Base-by-base conservation (phyloP, 768 basidiomycete species). In the Mycena floridula region DNA sequence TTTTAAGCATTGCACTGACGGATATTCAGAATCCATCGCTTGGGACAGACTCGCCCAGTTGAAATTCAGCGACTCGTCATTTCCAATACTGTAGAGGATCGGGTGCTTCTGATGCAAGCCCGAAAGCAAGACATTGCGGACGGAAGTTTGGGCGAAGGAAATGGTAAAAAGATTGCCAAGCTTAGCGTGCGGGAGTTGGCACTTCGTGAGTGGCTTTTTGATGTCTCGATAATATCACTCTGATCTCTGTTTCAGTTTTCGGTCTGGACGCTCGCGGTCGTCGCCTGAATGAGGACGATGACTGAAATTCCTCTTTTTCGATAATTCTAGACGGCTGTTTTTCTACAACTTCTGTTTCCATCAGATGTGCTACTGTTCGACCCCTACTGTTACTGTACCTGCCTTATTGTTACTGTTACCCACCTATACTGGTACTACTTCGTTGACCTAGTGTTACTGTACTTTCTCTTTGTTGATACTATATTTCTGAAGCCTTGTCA, bases 91-190 rank as follows among this genome's bases (percentile, higher is more conserved):
- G 77, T 83, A 25, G 86, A 88, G 54, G 79, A 86, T 53, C 69
- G 85, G n/a, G 78, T 89, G 25, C 65, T 85, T 22, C 66, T 66
- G 0, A 62, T 88, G 48, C 84, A 85, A 51, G 70, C 76, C 32
- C 67, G 77, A 45, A 84, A 84, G 74, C 70, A 78, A 70, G 63
- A 60, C 23, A 68, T 82, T 9, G 77, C 81, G 7, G 79, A 82
- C 54, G 76, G 77, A 7, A 71, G 72, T 47, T 64, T 84, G 28
- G 81, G 82, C 5, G 82, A 84, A 62, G 80, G 81, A 8, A 63
- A 55, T 3, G 80, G 73, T 15, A 71, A 74, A 63, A 82, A 80
- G 62, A 68, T 81, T 39, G 73, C 73, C 25, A 61, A n/a, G n/a
- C n/a, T n/a, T n/a, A n/a, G n/a, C n/a, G n/a, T n/a, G n/a, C n/a